A percentile compares a stretch with the other conserved stretches of the same genome.
phyloP scores from a whole-genome alignment of 495 filamentous ascomycete species.

The Podospora sp. region DNA sequence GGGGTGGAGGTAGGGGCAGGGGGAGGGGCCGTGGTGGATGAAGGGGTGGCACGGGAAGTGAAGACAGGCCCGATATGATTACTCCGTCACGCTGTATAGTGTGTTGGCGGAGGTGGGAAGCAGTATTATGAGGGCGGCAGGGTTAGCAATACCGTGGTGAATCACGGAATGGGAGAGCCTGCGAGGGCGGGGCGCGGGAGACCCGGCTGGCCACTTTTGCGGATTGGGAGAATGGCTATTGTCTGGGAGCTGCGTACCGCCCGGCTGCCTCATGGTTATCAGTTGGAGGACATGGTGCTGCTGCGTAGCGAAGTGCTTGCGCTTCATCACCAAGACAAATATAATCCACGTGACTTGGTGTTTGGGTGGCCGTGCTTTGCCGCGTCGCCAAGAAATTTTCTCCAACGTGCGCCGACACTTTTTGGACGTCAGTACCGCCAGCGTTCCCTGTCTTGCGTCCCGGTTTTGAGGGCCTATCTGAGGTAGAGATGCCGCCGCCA shows the following conservation, averaged over 20 bases:
- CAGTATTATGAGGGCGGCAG: neutral
- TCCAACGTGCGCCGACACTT: neutral
- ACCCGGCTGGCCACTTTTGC: neutral
- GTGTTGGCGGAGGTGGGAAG: neutral
- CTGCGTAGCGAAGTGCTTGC: neutral
- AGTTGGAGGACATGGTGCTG: neutral
- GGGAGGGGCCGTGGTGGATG: constrained; percentile 25
- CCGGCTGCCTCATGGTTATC: neutral
- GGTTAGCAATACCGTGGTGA: neutral
- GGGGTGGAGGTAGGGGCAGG: constrained; percentile 52
- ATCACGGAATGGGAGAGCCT: neutral
- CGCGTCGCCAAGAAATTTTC: constrained; percentile 4
- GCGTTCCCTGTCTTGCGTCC: neutral
- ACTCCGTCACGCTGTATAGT: neutral
- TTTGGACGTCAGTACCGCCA: neutral
- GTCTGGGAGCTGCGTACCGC: neutral
- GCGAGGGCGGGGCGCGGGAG: neutral
- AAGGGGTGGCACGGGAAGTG: constrained; percentile 15
- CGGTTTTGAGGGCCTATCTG: neutral
- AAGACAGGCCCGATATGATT: neutral
- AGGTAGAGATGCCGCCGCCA: constrained; percentile 32
- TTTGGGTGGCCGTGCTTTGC: neutral
- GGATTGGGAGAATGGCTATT: neutral
- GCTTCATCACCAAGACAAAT: neutral
- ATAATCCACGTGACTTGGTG: constrained; percentile 8